Percentiles rank a stretch among this genome's conserved stretches.
Evolutionary conservation across 2,329 filamentous ascomycete genomes (phyloP).

Genomic region (Xylaria sp.): DNA sequence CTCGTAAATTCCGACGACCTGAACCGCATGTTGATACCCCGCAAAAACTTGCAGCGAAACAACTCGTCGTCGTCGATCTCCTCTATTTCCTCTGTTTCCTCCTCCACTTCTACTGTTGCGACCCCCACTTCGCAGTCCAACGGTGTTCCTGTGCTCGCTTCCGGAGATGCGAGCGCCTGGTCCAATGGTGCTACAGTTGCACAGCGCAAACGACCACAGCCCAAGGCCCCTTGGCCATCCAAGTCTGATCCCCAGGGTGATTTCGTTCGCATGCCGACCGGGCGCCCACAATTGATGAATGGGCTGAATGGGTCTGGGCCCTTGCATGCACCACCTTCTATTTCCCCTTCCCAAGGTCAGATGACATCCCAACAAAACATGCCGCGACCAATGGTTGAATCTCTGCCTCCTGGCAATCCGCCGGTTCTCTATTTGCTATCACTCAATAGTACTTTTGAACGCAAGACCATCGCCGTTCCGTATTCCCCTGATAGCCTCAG

Average conservation of each 20-base stretch:
- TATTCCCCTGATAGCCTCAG: slow-evolving; percentile 90
- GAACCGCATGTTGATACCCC: slow-evolving; percentile 81
- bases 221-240: slow-evolving; percentile 46
- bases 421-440: slow-evolving; percentile 82
- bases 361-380: slow-evolving; percentile 40
- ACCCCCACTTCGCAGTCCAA: slow-evolving; percentile 55
- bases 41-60: slow-evolving; percentile 78
- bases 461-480: slow-evolving; percentile 91
- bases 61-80: slow-evolving; percentile 89
- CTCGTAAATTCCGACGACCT: slow-evolving; percentile 76
- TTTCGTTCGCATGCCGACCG: slow-evolving; percentile 39
- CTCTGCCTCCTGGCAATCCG: slow-evolving; percentile 57
- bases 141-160: slow-evolving; percentile 46
- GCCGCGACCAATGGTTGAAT: slow-evolving; percentile 62
- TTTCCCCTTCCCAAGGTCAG: slow-evolving; percentile 36
- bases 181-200: slow-evolving; percentile 38
- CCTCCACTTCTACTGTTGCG: slow-evolving; percentile 59
- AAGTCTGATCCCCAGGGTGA: slow-evolving; percentile 46
- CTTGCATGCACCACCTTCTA: slow-evolving; percentile 37
- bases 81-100: slow-evolving; percentile 50
- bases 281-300: slow-evolving; percentile 36
- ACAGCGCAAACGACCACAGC: slow-evolving; percentile 48
- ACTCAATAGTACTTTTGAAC: slow-evolving; percentile 93
- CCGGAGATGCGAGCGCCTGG: slow-evolving; percentile 48
- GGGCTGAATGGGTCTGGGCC: slow-evolving; percentile 41